Conservation (phyloP, 345 rosid species). For the Salix suchowensis region DNA sequence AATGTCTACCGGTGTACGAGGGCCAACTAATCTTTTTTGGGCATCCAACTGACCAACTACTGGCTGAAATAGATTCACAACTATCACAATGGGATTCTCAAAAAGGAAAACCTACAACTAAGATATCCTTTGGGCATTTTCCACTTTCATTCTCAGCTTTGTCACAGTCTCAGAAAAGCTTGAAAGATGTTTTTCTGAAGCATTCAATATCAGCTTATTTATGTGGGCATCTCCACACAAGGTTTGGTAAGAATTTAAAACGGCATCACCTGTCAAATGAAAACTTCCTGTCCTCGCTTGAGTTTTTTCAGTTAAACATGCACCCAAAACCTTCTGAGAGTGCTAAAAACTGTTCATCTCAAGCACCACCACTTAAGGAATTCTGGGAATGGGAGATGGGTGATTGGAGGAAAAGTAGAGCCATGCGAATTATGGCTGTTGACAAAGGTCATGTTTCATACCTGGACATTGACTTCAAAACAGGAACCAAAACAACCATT, state of each 20-base stretch:
- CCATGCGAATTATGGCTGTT: slow-evolving; percentile 75
- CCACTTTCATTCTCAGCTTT: slow-evolving; percentile 79
- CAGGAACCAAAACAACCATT: slow-evolving; percentile 54
- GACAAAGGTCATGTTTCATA: slow-evolving; percentile 89
- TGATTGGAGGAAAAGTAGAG: slow-evolving; percentile 90
- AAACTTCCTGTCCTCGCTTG: slow-evolving; percentile 31
- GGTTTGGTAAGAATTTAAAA: slow-evolving; percentile 84
- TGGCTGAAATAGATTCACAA: slow-evolving; percentile 50
- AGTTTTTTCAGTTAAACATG: slow-evolving; percentile 69
- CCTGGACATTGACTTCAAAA: slow-evolving; percentile 58
- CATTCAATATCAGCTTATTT: slow-evolving; percentile 79
- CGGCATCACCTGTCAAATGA: slow-evolving; percentile 55
- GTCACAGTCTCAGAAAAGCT: slow-evolving; percentile 54
- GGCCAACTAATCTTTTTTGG: slow-evolving; percentile 95
- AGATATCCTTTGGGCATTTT: slow-evolving; percentile 88
- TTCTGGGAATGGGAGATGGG: slow-evolving; percentile 99
- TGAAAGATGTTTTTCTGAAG: slow-evolving; percentile 73
- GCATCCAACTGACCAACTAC: slow-evolving; percentile 79
- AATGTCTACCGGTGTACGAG: slow-evolving; percentile 66
- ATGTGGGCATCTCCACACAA: slow-evolving; percentile 87
- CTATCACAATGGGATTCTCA: slow-evolving; percentile 74
- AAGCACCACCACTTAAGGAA: slow-evolving; percentile 45
- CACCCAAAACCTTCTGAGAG: slow-evolving; percentile 38
- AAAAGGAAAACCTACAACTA: slow-evolving; percentile 54
- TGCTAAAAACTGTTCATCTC: slow-evolving; percentile 54